Percentiles rank a stretch among this genome's conserved stretches.
phyloP scores from a whole-genome alignment of 2,329 filamentous ascomycete genomes.

The Beauveria asiatica region DNA sequence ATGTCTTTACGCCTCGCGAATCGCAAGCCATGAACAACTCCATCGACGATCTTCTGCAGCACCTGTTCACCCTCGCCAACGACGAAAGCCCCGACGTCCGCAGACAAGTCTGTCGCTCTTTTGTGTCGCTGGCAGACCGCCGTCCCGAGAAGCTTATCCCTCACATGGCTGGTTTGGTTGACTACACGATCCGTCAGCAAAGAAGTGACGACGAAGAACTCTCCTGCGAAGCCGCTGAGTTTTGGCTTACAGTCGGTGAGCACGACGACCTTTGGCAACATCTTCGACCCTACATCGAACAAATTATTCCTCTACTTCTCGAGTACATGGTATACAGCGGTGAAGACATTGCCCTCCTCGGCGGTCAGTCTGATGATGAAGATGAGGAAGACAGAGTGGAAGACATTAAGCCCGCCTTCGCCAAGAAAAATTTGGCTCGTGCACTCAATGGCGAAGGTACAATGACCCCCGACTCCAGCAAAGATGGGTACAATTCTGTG shows the following conservation, averaged over 20 bases:
- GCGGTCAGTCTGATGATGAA: constrained; percentile 79
- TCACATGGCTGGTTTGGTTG: constrained; percentile 78
- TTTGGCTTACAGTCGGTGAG: constrained; percentile 91
- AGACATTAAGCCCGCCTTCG: constrained; percentile 89
- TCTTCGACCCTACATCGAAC: constrained; percentile 67
- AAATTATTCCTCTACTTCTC: constrained; percentile 83
- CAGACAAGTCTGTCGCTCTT: constrained; percentile 85
- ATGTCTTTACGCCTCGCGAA: constrained; percentile 81
- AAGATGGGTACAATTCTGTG: constrained; percentile 49
- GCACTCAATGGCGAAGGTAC: constrained; percentile 45
- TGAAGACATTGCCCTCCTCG: constrained; percentile 80
- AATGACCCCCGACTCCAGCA: constrained; percentile 40
- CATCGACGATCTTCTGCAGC: constrained; percentile 72
- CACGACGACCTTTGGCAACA: constrained; percentile 70
- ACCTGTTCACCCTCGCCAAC: constrained; percentile 71
- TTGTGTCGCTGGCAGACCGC: constrained; percentile 85
- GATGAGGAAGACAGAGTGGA: constrained; percentile 83
- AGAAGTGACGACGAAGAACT: constrained; percentile 80
- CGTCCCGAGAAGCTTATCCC: constrained; percentile 84
- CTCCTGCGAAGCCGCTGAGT: constrained; percentile 90
- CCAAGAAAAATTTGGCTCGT: constrained; percentile 56
- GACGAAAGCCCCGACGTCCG: constrained; percentile 77
- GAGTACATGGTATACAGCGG: constrained; percentile 95
- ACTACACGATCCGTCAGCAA: constrained; percentile 89
- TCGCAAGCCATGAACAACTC: constrained; percentile 73